Conservation (phyloP, 2,329 filamentous ascomycete species). For the Talaromyces amestolkiae region DNA sequence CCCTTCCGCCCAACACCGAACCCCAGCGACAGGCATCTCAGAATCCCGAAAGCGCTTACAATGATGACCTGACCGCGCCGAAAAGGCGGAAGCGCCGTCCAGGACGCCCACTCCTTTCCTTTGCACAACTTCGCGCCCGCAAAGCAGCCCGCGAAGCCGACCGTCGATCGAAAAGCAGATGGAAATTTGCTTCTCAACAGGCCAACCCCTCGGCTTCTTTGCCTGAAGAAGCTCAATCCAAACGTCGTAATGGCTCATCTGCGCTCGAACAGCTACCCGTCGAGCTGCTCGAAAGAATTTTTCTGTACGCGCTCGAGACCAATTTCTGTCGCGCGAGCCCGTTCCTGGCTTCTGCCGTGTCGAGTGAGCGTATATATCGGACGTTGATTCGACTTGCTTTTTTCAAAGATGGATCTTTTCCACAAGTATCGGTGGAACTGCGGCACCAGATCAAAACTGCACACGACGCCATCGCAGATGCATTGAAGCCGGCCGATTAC, state of each 20-base stretch:
- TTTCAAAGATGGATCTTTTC: slow-evolving; percentile 23
- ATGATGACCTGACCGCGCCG: neutral
- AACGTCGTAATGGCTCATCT: slow-evolving; percentile 25
- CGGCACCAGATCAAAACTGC: neutral
- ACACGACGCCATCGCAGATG: neutral
- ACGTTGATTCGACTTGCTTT: slow-evolving; percentile 42
- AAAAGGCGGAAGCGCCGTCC: neutral
- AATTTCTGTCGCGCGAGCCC: slow-evolving; percentile 46
- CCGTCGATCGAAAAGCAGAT: neutral
- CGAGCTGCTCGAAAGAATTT: slow-evolving; percentile 55
- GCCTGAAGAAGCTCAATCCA: neutral
- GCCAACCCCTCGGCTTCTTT: neutral
- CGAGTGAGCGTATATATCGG: slow-evolving; percentile 42
- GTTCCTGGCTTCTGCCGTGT: slow-evolving; percentile 39
- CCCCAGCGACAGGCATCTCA: neutral
- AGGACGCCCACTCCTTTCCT: slow-evolving; percentile 21
- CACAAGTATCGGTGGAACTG: neutral
- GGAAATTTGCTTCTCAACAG: neutral
- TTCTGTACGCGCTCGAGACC: slow-evolving; percentile 48
- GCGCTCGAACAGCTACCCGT: slow-evolving; percentile 48
- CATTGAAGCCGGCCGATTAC: slow-evolving; percentile 38
- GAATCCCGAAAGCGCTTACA: too few relatives aligned
- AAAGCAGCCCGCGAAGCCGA: slow-evolving; percentile 7
- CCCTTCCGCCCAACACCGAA: neutral
- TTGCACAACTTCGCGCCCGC: slow-evolving; percentile 16